Evolutionary conservation across 306 rosid genomes (phyloP), one percentile per base, ranked within the genome.

Genomic region (Alnus rubra): DNA sequence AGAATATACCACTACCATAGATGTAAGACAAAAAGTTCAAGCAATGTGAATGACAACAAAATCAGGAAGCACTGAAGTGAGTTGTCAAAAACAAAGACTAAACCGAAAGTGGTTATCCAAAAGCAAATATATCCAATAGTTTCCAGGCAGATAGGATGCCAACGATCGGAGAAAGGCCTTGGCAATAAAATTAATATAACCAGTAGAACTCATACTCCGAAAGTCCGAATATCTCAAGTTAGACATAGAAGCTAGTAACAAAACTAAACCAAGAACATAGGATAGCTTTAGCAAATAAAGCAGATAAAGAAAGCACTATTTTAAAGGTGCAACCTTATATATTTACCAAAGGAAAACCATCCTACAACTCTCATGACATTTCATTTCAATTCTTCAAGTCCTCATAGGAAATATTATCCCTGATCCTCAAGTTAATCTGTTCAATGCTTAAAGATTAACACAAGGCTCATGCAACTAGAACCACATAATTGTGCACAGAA

Each of bases 1-100:
- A 78, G 64, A 71, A 83, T 78, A 77, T 50, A 76, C 69, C 48
- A 73, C 51, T 28, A 65, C 71, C 35, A 62, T 49, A 9, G 13
- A 9, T 64, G 72, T 47, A 73, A 44, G 42, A 80, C 45, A 72
- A 82, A 68, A 39, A n/a, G 51, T 16, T 68, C 13, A 68, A 1
- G 49, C 30, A 42, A 68, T 51, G 31, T 48, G 51, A 53, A 58
- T 74, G 9, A 78, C 16, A 35, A 76, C 2, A 76, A 14, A 76
- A 64, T 71, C 54, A 14, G 63, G 71, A 51, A 71, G 28, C 60
- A 70, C 54, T 68, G 4, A 75, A 71, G 81, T 77, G 62, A 54
- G 75, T 16, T 39, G n/a, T 42, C 14, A 42, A 68, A 5, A 67
- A 67, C 16, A 67, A 37, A 39, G 50, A 31, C 50, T 39, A 45